These are phyloP conservation scores for Perkinsus chesapeaki DNA, from an alignment of 169 alveolate genomes.

Conservation along the genomic window DNA sequence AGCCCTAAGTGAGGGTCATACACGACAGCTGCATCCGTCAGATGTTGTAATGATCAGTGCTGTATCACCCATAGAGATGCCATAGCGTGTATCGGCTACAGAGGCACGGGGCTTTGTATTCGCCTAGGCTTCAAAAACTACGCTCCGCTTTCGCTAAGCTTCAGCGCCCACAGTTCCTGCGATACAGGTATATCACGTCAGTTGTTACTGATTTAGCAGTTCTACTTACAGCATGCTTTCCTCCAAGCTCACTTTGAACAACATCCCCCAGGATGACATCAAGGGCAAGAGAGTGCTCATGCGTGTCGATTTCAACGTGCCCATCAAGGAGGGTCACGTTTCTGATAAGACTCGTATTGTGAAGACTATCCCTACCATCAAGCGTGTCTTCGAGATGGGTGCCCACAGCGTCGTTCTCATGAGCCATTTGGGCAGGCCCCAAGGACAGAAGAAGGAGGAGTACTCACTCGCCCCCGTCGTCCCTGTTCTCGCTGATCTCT, in stretches of 20 bases:
- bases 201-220: not conserved
- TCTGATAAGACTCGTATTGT: conserved; percentile 84
- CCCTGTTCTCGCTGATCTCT: conserved; percentile 65
- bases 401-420: conserved; percentile 82
- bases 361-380: conserved; percentile 88
- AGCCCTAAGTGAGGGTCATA: no score
- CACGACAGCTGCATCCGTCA: no score
- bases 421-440: conserved; percentile 96
- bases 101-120: no score
- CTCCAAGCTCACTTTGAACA: not conserved
- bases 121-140: not conserved
- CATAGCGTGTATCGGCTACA: no score
- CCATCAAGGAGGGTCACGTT: conserved; percentile 81
- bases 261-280: conserved; percentile 39
- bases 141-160: conserved; percentile 1
- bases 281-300: conserved; percentile 85
- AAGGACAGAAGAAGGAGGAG: conserved; percentile 79
- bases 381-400: conserved; percentile 73
- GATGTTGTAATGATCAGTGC: no score
- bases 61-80: no score
- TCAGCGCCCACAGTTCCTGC: not conserved
- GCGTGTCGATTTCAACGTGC: conserved; percentile 97
- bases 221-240: not conserved
- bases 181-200: not conserved
- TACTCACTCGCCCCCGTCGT: conserved; percentile 85